These are phyloP conservation scores for Chalaropsis thielavioides DNA, from an alignment of 2,329 filamentous ascomycete species.

Conservation along the genomic window DNA sequence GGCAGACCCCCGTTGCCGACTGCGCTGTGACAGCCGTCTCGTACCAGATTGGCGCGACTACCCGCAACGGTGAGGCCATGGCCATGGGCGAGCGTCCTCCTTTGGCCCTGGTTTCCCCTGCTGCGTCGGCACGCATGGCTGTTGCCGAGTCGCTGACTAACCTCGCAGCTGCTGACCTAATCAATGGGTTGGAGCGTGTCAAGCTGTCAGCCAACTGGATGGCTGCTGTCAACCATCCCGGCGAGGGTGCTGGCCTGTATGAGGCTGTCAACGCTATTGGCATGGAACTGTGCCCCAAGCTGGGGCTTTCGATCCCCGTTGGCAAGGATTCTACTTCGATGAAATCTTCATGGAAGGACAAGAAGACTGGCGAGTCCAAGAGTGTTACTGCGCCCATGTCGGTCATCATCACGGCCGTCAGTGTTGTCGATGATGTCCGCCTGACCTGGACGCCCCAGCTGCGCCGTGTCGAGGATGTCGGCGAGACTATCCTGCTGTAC, in stretches of 20 bases:
- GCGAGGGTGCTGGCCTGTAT: conserved; percentile 83
- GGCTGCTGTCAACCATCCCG: conserved; percentile 86
- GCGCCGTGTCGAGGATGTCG: conserved; percentile 68
- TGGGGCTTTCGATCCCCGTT: conserved; percentile 89
- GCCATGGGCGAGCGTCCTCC: conserved; percentile 88
- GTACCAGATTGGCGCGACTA: conserved; percentile 48
- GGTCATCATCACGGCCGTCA: conserved; percentile 80
- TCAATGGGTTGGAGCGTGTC: conserved; percentile 61
- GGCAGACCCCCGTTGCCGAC: conserved; percentile 89
- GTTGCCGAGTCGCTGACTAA: conserved; percentile 91
- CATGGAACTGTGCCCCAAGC: conserved; percentile 75
- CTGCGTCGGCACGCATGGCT: conserved; percentile 88
- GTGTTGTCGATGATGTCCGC: conserved; percentile 63
- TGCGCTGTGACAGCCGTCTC: conserved; percentile 84
- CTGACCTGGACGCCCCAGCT: conserved; percentile 92
- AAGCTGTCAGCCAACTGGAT: conserved; percentile 97
- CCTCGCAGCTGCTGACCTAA: conserved; percentile 59
- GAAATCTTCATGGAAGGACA: conserved; percentile 90
- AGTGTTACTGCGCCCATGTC: conserved; percentile 89
- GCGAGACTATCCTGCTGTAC: conserved; percentile 75
- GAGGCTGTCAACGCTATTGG: conserved; percentile 89
- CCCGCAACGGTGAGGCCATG: conserved; percentile 86
- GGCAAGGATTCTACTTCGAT: conserved; percentile 98
- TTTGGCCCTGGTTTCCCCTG: conserved; percentile 75
- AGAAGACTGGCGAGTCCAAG: conserved; percentile 49